Base-by-base conservation (phyloP, 352 stramenopile species). In the Phytophthora vignae region DNA sequence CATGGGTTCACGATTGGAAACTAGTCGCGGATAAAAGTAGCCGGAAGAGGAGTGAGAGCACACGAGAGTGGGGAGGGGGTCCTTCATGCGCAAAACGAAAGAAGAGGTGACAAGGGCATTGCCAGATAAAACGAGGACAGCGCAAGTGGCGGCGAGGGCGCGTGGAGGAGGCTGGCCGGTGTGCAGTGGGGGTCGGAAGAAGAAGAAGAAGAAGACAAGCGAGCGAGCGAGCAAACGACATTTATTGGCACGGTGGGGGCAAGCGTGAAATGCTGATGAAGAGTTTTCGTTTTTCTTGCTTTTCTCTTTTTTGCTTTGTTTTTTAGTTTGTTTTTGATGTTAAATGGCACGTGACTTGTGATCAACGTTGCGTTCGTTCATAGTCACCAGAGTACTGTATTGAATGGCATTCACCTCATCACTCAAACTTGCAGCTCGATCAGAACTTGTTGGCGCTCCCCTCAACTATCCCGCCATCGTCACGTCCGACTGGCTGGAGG, bases 191-290 rank as follows among this genome's bases (percentile, higher is more conserved):
- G 15, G 17, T 38, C 4, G 50, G 33, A 56, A 60, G 40, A 21
- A 74, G 60, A 42, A 46, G 38, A 14, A 46, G 29, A 42, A 46
- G 22, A 27, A 27, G 22, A 27, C 22, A 27, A 67, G 52, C 38
- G 46, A 74, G 49, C 22, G 62, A 79, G 52, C 56, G 25, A 69
- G 38, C 49, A 55, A 66, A 67, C 25, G 62, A 58, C 71, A 60
- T 75, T 73, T 71, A 78, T 73, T 77, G 61, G 73, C 68, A 77
- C 66, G 58, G 22, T 66, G 57, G 44, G 50, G 38, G 22, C 56
- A 64, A 72, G 60, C 69, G 65, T 71, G 69, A 76, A 68, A 76
- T 68, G 65, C 56, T 64, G 69, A 69, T 77, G 64, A 78, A 67
- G 70, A 71, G 54, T 75, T 77, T 67, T 50, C 64, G 67, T 65